phyloP scores from a whole-genome alignment of 1,284 basidiomycete genomes.

The Ustilago trichophora region DNA sequence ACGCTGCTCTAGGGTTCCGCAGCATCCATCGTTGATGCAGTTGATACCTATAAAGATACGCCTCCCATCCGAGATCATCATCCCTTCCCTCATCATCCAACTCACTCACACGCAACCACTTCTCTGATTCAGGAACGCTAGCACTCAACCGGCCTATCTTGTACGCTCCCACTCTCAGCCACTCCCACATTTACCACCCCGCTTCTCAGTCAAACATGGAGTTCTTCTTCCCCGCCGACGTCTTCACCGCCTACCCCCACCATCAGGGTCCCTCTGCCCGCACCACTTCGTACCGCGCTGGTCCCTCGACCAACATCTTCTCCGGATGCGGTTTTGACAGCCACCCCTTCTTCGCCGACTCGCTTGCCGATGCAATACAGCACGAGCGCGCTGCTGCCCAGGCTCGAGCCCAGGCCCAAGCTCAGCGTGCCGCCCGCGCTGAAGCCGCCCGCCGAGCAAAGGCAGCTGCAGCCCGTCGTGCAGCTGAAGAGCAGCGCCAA shows the following conservation, averaged over 20 bases:
- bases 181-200: neutral
- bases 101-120: neutral
- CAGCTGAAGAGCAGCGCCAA: slow-evolving; percentile 38
- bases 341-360: slow-evolving; percentile 30
- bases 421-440: slow-evolving; percentile 27
- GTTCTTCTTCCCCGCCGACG: slow-evolving; percentile 53
- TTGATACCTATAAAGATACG: slow-evolving; percentile 13
- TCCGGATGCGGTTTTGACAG: slow-evolving; percentile 40
- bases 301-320: slow-evolving; percentile 29
- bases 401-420: slow-evolving; percentile 26
- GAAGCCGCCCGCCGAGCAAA: slow-evolving; percentile 32
- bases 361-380: slow-evolving; percentile 39
- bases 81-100: slow-evolving; percentile 7
- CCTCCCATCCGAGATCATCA: neutral
- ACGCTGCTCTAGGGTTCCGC: slow-evolving; percentile 1
- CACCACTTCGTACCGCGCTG: slow-evolving; percentile 11
- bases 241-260: slow-evolving; percentile 38
- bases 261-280: slow-evolving; percentile 17
- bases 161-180: neutral
- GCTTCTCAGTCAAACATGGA: slow-evolving; percentile 19
- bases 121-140: slow-evolving; percentile 11
- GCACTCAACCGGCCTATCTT: neutral
- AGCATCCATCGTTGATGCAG: neutral
- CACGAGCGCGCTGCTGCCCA: slow-evolving; percentile 31
- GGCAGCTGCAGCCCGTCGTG: slow-evolving; percentile 27